These are phyloP conservation scores for Austroboletus niveus DNA, from an alignment of 1,284 basidiomycete genomes.

Conservation along the genomic window DNA sequence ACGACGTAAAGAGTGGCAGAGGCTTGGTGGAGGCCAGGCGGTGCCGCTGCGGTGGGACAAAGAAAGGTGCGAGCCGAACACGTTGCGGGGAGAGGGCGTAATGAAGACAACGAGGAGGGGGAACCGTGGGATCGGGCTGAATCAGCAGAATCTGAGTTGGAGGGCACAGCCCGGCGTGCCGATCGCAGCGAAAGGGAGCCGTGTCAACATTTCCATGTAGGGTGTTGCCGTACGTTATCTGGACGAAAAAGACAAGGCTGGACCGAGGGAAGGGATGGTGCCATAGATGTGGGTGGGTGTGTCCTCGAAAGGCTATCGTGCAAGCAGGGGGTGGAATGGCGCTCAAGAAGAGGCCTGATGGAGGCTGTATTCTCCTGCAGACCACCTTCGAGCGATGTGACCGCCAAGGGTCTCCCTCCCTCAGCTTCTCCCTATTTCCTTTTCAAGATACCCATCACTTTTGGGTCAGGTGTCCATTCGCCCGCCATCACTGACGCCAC, in stretches of 20 bases:
- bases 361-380: constrained; percentile 14
- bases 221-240: constrained; percentile 35
- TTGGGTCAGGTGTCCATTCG: constrained; percentile 31
- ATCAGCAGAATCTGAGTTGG: constrained; percentile 28
- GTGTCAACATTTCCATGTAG: constrained; percentile 33
- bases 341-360: constrained; percentile 21
- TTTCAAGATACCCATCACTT: constrained; percentile 20
- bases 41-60: constrained; percentile 26
- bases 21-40: constrained; percentile 23
- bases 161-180: constrained; percentile 31
- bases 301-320: constrained; percentile 37
- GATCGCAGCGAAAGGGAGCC: constrained; percentile 28
- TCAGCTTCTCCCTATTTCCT: constrained; percentile 15
- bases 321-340: constrained; percentile 21
- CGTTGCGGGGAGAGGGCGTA: constrained; percentile 12
- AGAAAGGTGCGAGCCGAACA: constrained; percentile 13
- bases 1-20: constrained; percentile 22
- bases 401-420: constrained; percentile 25
- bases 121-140: constrained; percentile 20
- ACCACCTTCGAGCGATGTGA: constrained; percentile 34
- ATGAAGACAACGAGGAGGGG: constrained; percentile 4
- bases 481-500: constrained; percentile 37
- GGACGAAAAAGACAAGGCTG: constrained; percentile 18
- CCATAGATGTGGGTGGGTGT: constrained; percentile 28
- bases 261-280: constrained; percentile 9